These are phyloP conservation scores for Arctostaphylos glauca DNA, from an alignment of 148 eudicot genomes.

Conservation along the genomic window DNA sequence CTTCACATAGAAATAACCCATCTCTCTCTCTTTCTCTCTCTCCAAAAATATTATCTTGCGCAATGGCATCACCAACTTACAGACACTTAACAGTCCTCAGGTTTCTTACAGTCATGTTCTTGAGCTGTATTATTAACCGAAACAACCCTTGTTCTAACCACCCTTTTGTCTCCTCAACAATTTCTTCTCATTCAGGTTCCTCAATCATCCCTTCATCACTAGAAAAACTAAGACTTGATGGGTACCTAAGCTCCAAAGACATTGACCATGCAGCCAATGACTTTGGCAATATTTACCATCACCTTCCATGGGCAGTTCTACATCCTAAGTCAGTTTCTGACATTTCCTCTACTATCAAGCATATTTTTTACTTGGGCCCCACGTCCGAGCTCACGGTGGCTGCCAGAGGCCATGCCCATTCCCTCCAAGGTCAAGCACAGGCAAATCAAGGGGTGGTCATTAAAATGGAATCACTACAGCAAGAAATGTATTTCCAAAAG, in stretches of 20 bases:
- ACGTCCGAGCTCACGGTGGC: slow-evolving; percentile 63
- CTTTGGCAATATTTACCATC: slow-evolving; percentile 68
- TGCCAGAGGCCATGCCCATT: slow-evolving; percentile 94
- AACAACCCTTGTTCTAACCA: slow-evolving; percentile 50
- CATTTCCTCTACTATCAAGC: slow-evolving; percentile 56
- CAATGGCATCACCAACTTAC: slow-evolving; percentile 31
- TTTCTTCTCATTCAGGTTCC: slow-evolving; percentile 20
- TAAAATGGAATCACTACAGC: slow-evolving; percentile 76
- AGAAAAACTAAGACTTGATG: slow-evolving; percentile 40
- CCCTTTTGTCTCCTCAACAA: slow-evolving; percentile 39
- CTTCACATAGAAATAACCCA: slow-evolving; percentile 12
- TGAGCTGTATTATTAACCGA: slow-evolving; percentile 40
- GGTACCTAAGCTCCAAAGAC: slow-evolving; percentile 46
- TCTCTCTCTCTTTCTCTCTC: background rate
- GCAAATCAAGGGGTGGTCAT: slow-evolving; percentile 67
- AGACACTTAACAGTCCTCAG: slow-evolving; percentile 28
- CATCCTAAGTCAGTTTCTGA: slow-evolving; percentile 75
- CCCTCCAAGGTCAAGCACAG: slow-evolving; percentile 86
- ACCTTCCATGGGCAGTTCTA: slow-evolving; percentile 61
- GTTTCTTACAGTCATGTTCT: slow-evolving; percentile 39
- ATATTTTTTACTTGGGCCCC: slow-evolving; percentile 60
- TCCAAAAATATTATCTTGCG: no score
- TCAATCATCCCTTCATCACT: slow-evolving; percentile 38
- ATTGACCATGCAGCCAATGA: slow-evolving; percentile 57
- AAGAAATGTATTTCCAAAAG: slow-evolving; percentile 48